Conservation (phyloP, 371 early-diverging fungal species). For the Circinella minor region DNA sequence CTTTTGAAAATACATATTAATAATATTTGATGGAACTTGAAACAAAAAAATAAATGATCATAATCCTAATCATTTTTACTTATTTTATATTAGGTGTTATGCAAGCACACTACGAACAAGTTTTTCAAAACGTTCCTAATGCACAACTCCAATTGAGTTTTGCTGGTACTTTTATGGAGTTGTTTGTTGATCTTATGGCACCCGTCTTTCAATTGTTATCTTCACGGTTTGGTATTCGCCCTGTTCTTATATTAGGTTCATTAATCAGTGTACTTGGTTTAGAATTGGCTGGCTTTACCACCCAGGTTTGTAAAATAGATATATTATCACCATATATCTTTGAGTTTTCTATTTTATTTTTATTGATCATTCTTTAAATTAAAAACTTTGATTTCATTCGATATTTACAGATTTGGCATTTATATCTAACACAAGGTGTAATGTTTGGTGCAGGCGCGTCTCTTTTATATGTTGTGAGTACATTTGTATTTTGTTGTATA, state of each 20-base stretch:
- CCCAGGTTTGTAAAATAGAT: slow-evolving; percentile 17
- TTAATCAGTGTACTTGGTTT: slow-evolving; percentile 31
- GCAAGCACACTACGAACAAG: slow-evolving; percentile 31
- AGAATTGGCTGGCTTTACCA: slow-evolving; percentile 41
- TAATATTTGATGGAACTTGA: no score
- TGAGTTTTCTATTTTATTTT: background rate
- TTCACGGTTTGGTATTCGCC: slow-evolving; percentile 27
- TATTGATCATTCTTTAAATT: background rate
- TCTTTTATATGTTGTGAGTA: slow-evolving; percentile 36
- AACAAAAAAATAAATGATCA: no score
- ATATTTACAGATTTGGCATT: slow-evolving; percentile 59
- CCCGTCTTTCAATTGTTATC: slow-evolving; percentile 38
- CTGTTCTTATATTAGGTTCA: slow-evolving; percentile 31
- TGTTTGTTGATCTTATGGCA: slow-evolving; percentile 36
- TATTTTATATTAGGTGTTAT: slow-evolving; percentile 25
- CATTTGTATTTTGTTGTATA: no score
- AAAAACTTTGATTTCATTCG: background rate
- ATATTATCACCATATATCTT: no score
- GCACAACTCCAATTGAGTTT: slow-evolving; percentile 38
- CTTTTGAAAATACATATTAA: background rate
- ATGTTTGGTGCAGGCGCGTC: slow-evolving; percentile 71
- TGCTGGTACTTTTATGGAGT: slow-evolving; percentile 41
- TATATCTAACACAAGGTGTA: slow-evolving; percentile 74
- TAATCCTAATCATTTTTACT: no score
- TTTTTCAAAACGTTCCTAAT: slow-evolving; percentile 23